phyloP scores from a whole-genome alignment of 305 asterid species.

The Fraxinus angustifolia region DNA sequence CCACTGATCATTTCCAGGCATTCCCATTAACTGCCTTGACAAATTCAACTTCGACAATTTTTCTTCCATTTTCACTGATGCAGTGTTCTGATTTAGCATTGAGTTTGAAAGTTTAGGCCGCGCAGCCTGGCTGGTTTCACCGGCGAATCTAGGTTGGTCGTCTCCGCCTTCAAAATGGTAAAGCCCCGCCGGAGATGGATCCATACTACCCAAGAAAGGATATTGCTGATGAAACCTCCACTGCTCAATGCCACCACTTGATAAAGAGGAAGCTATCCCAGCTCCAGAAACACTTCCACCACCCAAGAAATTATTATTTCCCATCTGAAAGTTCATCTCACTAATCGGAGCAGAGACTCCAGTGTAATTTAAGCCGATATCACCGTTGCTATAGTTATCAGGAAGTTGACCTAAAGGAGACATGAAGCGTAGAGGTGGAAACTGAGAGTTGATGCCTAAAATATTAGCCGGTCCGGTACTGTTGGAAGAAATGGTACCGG shows the following conservation, averaged over 20 bases:
- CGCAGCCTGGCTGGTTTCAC: background rate
- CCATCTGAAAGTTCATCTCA: slow-evolving; percentile 37
- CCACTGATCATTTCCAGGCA: slow-evolving; percentile 9
- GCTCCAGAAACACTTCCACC: background rate
- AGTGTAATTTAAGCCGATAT: slow-evolving; percentile 30
- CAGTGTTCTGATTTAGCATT: background rate
- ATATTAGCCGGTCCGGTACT: background rate
- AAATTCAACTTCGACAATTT: background rate
- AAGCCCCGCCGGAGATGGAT: slow-evolving; percentile 9
- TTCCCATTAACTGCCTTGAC: slow-evolving; percentile 1
- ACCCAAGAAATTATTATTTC: background rate
- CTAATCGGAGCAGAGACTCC: slow-evolving; percentile 21
- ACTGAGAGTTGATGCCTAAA: slow-evolving; percentile 29
- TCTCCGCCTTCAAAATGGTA: slow-evolving; percentile 18
- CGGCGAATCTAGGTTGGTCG: background rate
- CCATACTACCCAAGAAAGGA: slow-evolving; percentile 2
- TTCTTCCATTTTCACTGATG: slow-evolving; percentile 5
- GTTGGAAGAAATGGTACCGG: slow-evolving; percentile 25
- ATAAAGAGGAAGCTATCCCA: background rate
- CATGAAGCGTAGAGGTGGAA: slow-evolving; percentile 34
- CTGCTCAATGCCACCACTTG: slow-evolving; percentile 10
- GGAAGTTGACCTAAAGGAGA: slow-evolving; percentile 38
- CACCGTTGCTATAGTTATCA: slow-evolving; percentile 22
- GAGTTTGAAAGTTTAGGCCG: slow-evolving; percentile 11
- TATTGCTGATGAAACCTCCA: slow-evolving; percentile 15